Percentiles rank a stretch among this genome's conserved stretches.
These are phyloP conservation scores for Aspergillus panamensis DNA, from an alignment of 495 filamentous ascomycete species.

Conservation along the genomic window DNA sequence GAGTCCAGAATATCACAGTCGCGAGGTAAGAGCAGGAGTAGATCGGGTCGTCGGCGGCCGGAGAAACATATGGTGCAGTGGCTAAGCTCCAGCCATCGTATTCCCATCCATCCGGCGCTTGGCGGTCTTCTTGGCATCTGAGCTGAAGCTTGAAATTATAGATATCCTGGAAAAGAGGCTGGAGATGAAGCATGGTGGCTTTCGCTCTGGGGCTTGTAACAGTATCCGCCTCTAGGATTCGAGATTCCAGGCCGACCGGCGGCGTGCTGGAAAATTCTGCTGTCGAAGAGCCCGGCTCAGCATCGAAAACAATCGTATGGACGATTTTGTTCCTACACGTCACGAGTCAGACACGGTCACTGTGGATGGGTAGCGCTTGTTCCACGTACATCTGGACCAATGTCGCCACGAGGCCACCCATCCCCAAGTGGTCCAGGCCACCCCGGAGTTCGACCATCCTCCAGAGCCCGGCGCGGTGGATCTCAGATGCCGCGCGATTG, in stretches of 20 bases:
- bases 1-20: neutral
- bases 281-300: neutral
- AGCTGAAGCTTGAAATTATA: neutral
- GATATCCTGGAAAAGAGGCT: neutral
- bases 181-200: too few relatives aligned
- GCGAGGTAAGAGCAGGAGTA: conserved; percentile 9
- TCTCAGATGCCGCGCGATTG: conserved; percentile 3
- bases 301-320: conserved; percentile 8
- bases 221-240: neutral
- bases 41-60: neutral
- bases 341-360: neutral
- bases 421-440: neutral
- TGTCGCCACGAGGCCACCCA: neutral
- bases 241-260: neutral
- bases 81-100: neutral
- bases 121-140: neutral
- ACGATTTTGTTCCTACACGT: conserved; percentile 5
- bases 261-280: neutral
- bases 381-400: conserved; percentile 4
- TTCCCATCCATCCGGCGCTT: neutral
- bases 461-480: conserved; percentile 1
- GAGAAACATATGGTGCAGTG: neutral
- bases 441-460: neutral
- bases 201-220: too few relatives aligned
- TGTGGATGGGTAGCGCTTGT: too few relatives aligned